Base-by-base conservation (phyloP, 257 asterid genomes). In the Nicotiana knightiana region DNA sequence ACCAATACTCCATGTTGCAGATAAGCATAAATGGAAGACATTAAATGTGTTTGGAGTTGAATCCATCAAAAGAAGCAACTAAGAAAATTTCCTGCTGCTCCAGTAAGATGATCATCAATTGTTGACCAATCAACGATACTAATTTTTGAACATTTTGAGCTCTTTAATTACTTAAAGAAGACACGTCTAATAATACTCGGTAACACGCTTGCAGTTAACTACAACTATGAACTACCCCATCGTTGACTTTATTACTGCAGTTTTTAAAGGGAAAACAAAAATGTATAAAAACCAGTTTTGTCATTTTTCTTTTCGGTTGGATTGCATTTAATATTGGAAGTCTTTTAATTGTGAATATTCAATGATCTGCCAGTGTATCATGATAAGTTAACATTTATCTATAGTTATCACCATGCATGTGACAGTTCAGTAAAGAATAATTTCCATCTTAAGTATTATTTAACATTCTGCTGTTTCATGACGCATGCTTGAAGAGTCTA, bases 201-300 rank as follows among this genome's bases (percentile, higher is more conserved):
- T 7, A 73, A 73, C 62, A 73, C 62, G 43, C n/a, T 37, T 48
- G 79, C 43, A 64, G 43, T 33, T 76, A 76, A 51, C 58, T 21
- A 76, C 81, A 65, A 62, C 82, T 24, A 68, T 73, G 3, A 73
- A 48, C 79, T 48, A 73, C 39, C 80, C 59, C 80, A 43, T 17
- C 39, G 87, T 67, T 77, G 87, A 85, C 85, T 85, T 48, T 26
- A 0, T 48, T 73, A 73, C 43, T 48, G 4, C 24, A 13, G 26
- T 48, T 12, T 48, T 43, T 26, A 26, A 46, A 48, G 4, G 4
- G 79, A 26, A 26, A 26, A 51, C n/a, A 24, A 48, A 73, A 13
- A 73, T 46, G 21, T 39, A 7, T 67, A 13, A 24, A 62, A 62
- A 62, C 35, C 17, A 68, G 1, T 39, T 39, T 68, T 68, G 77